A percentile compares a stretch with the other conserved stretches of the same genome.
These are phyloP conservation scores for Eucalyptus marginata DNA, from an alignment of 345 rosid species.

Conservation along the genomic window DNA sequence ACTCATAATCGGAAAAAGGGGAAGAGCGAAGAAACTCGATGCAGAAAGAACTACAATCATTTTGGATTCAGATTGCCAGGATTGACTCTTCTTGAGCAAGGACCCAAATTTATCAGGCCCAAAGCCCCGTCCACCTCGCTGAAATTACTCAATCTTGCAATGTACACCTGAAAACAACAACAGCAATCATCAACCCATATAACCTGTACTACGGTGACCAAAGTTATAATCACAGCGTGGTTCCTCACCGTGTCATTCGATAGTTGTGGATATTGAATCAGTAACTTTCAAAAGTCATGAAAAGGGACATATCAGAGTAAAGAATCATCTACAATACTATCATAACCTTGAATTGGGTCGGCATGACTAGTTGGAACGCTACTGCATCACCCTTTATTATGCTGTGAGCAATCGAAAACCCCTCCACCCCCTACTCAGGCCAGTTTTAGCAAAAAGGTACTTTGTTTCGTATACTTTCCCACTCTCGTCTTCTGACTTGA, in stretches of 20 bases:
- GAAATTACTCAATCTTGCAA: background rate
- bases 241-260: background rate
- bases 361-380: conserved; percentile 10
- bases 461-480: background rate
- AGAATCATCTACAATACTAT: background rate
- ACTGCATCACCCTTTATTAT: conserved; percentile 1
- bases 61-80: background rate
- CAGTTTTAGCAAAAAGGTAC: background rate
- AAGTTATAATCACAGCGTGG: background rate
- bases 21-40: background rate
- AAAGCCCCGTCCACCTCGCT: background rate
- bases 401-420: background rate
- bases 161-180: background rate
- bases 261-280: background rate
- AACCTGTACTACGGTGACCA: background rate
- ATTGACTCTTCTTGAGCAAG: background rate
- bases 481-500: conserved; percentile 5
- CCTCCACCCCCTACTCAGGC: conserved; percentile 12
- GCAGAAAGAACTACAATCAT: background rate
- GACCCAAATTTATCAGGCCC: background rate
- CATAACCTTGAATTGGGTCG: conserved; percentile 8
- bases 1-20: background rate
- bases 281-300: background rate
- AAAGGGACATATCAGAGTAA: background rate
- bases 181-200: background rate